phyloP scores from a whole-genome alignment of 1,139 yeast genomes.

The Protomyces arabidopsidicola region DNA sequence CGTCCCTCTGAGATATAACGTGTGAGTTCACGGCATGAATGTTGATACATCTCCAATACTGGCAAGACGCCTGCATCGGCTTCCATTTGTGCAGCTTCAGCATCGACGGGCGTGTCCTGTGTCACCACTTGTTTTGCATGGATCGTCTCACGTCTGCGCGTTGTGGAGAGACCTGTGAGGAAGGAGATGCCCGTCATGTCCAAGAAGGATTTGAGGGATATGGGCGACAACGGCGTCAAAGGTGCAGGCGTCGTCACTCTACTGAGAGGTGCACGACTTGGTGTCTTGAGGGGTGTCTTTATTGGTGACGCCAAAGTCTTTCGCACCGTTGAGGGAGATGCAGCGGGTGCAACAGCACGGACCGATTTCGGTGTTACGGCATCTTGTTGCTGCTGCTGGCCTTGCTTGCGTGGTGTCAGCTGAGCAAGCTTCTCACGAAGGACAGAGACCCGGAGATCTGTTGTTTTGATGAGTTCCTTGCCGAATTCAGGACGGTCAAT shows the following conservation, averaged over 20 bases:
- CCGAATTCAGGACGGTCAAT: slow-evolving; percentile 17
- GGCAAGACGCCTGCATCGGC: slow-evolving; percentile 38
- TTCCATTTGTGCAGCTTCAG: slow-evolving; percentile 35
- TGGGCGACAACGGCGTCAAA: slow-evolving; percentile 27
- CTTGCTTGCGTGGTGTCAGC: slow-evolving; percentile 17
- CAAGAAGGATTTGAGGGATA: slow-evolving; percentile 38
- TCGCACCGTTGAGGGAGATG: neutral
- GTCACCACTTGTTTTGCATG: slow-evolving; percentile 33
- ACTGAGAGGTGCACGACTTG: neutral
- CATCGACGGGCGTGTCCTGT: slow-evolving; percentile 30
- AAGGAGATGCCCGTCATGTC: slow-evolving; percentile 38
- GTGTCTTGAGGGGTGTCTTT: slow-evolving; percentile 15
- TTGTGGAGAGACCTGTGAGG: slow-evolving; percentile 39
- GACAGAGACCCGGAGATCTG: slow-evolving; percentile 6
- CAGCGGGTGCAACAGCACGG: neutral
- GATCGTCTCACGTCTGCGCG: slow-evolving; percentile 36
- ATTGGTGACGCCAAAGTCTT: neutral
- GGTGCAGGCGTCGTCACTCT: slow-evolving; percentile 14
- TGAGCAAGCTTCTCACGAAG: slow-evolving; percentile 10
- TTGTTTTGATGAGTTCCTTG: neutral
- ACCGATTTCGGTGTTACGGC: neutral
- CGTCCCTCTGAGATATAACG: slow-evolving; percentile 51
- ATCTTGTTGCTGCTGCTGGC: neutral
- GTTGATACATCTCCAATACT: slow-evolving; percentile 38
- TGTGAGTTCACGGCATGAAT: slow-evolving; percentile 50